Conservation (phyloP, 2,329 filamentous ascomycete genomes). For the Neocatenulostroma microsporum region DNA sequence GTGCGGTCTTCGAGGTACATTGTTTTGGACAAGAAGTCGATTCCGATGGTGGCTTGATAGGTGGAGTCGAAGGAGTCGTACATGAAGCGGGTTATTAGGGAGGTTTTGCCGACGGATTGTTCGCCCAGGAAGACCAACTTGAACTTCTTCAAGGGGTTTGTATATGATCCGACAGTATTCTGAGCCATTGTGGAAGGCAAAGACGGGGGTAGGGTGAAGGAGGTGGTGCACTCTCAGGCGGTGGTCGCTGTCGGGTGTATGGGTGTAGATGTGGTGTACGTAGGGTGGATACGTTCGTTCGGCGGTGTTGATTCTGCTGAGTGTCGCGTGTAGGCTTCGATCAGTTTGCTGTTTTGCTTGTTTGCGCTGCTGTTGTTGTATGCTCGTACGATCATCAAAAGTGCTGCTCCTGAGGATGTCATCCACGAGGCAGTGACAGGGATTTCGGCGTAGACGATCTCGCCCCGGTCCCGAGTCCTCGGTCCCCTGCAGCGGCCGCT, state of each 20-base stretch:
- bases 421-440: slow-evolving; percentile 2
- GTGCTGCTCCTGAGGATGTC: not conserved
- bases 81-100: slow-evolving; percentile 98
- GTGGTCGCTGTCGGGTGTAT: not conserved
- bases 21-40: slow-evolving; percentile 99
- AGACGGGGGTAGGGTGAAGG: slow-evolving; percentile 34
- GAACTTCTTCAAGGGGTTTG: slow-evolving; percentile 99
- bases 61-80: slow-evolving; percentile 99
- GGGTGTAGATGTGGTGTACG: too few species aligned
- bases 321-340: not conserved
- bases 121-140: slow-evolving; percentile 99
- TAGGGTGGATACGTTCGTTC: too few species aligned
- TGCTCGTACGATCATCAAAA: not conserved
- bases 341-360: not conserved
- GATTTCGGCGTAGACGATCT: not conserved
- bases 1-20: slow-evolving; percentile 99
- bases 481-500: too few species aligned
- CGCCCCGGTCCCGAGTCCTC: too few species aligned
- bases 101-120: slow-evolving; percentile 99
- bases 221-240: not conserved
- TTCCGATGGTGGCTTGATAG: slow-evolving; percentile 98
- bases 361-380: not conserved
- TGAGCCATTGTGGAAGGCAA: slow-evolving; percentile 10
- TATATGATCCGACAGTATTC: slow-evolving; percentile 95
- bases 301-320: too few species aligned